Conservation (phyloP, 2,329 filamentous ascomycete genomes). For the Ceratocystis smalleyi region DNA sequence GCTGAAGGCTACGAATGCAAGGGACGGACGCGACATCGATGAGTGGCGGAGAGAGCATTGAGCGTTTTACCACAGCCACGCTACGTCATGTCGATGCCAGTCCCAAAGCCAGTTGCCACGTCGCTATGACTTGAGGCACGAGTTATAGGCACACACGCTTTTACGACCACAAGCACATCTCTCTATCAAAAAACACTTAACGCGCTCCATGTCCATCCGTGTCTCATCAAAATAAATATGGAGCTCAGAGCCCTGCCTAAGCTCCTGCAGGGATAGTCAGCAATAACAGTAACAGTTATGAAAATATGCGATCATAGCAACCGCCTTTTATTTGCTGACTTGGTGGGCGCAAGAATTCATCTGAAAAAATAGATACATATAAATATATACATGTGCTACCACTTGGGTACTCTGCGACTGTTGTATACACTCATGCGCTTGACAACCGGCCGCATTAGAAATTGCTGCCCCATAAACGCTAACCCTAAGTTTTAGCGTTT, state of each 20-base stretch:
- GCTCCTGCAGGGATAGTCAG: not conserved
- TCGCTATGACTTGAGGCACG: too few relatives aligned
- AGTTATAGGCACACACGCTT: too few relatives aligned
- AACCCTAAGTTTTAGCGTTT: not conserved
- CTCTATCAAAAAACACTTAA: not conserved
- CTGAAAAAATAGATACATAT: too few relatives aligned
- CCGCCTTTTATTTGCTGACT: not conserved
- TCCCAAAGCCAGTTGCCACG: too few relatives aligned
- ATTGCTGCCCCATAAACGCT: not conserved
- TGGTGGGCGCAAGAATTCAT: not conserved
- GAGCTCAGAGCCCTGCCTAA: not conserved
- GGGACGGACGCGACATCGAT: not conserved
- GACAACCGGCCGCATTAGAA: too few relatives aligned
- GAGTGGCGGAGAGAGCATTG: too few relatives aligned
- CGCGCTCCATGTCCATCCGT: not conserved
- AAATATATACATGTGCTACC: too few relatives aligned
- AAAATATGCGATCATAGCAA: slow-evolving; percentile 9
- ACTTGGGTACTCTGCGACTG: too few relatives aligned
- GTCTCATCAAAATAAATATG: not conserved
- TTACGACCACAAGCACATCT: not conserved
- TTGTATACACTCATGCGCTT: too few relatives aligned
- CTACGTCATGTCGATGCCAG: too few relatives aligned
- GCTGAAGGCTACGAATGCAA: not conserved
- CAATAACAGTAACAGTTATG: not conserved
- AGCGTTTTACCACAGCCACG: too few relatives aligned